These are phyloP conservation scores for Geoglossum glabrum DNA, from an alignment of 495 filamentous ascomycete genomes.

Conservation along the genomic window DNA sequence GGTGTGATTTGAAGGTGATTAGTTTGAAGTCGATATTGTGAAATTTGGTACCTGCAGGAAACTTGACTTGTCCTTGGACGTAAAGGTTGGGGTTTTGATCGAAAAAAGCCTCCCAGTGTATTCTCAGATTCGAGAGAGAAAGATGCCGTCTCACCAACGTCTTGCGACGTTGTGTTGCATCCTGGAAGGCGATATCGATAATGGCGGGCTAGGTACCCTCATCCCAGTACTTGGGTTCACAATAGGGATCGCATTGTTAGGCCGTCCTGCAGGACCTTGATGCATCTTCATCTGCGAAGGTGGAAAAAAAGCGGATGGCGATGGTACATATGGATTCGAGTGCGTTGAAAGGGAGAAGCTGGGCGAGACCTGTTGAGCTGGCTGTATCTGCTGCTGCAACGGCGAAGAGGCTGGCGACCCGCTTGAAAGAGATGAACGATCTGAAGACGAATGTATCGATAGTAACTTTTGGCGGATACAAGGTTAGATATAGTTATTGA, in stretches of 20 bases:
- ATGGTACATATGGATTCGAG: slow-evolving; percentile 22
- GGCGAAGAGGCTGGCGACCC: slow-evolving; percentile 89
- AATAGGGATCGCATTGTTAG: slow-evolving; percentile 93
- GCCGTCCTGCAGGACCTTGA: slow-evolving; percentile 69
- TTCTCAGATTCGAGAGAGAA: slow-evolving; percentile 1
- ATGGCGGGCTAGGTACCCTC: slow-evolving; percentile 73
- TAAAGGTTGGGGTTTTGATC: background rate
- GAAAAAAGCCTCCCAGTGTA: background rate
- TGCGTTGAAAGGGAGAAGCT: slow-evolving; percentile 48
- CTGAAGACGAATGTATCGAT: slow-evolving; percentile 73
- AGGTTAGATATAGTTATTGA: background rate
- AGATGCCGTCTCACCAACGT: slow-evolving; percentile 33
- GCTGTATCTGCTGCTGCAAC: slow-evolving; percentile 56
- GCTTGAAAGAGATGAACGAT: slow-evolving; percentile 84
- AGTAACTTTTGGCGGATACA: slow-evolving; percentile 37
- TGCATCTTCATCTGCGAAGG: slow-evolving; percentile 50
- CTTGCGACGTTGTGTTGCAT: slow-evolving; percentile 45
- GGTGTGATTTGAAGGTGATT: slow-evolving; percentile 1
- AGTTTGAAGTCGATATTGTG: background rate
- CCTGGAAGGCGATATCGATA: slow-evolving; percentile 68
- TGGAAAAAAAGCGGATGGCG: slow-evolving; percentile 24
- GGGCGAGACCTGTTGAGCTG: slow-evolving; percentile 53
- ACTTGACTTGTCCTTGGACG: background rate
- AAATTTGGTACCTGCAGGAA: background rate
- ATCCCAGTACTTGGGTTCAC: slow-evolving; percentile 89